Evolutionary conservation across 306 rosid species (phyloP).

Genomic region (Lablab purpureus): DNA sequence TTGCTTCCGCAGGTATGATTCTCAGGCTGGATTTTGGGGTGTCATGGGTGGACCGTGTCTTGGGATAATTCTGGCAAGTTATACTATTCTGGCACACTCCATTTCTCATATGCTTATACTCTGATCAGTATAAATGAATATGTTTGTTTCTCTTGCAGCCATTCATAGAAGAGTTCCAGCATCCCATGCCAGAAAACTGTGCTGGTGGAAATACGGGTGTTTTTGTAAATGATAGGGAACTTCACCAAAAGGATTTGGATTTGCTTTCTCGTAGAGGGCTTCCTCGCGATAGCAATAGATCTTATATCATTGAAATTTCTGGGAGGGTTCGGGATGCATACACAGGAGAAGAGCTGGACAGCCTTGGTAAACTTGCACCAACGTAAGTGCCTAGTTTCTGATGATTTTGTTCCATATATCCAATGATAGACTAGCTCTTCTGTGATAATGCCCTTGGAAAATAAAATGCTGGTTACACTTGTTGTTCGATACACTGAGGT

Average conservation of each 20-base stretch:
- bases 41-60: slow-evolving; percentile 89
- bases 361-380: slow-evolving; percentile 98
- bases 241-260: slow-evolving; percentile 82
- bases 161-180: slow-evolving; percentile 81
- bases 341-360: slow-evolving; percentile 86
- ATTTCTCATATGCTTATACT: slow-evolving; percentile 32
- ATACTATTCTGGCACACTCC: slow-evolving; percentile 11
- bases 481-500: neutral
- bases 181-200: slow-evolving; percentile 84
- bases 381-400: slow-evolving; percentile 67
- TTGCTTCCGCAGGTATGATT: slow-evolving; percentile 76
- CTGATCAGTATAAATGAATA: slow-evolving; percentile 32
- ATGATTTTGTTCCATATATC: slow-evolving; percentile 31
- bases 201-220: slow-evolving; percentile 80
- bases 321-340: slow-evolving; percentile 88
- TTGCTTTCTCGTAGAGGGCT: slow-evolving; percentile 89
- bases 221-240: slow-evolving; percentile 91
- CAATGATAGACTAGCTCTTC: neutral
- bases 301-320: slow-evolving; percentile 81
- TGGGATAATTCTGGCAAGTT: slow-evolving; percentile 89
- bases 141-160: slow-evolving; percentile 72
- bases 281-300: slow-evolving; percentile 67
- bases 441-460: neutral
- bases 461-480: neutral
- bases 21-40: slow-evolving; percentile 98